Evolutionary conservation across 148 eudicot species (phyloP).

Genomic region (Beta vulgaris): DNA sequence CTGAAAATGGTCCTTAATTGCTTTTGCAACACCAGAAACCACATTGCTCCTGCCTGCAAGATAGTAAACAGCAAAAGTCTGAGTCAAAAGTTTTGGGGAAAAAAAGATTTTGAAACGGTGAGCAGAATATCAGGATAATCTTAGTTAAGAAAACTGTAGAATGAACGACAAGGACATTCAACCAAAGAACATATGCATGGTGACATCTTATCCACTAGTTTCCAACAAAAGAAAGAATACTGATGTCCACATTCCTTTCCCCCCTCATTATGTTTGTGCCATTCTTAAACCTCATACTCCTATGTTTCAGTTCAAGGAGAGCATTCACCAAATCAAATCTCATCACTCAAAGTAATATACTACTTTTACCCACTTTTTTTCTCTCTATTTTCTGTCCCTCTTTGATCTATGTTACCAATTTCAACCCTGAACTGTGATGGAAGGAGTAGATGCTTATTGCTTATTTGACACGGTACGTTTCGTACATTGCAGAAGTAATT

Average conservation of each 20-base stretch:
- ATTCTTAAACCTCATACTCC: neutral
- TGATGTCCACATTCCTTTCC: neutral
- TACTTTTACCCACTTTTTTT: too few species aligned
- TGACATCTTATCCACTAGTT: neutral
- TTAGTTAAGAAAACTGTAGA: neutral
- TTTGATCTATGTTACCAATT: too few species aligned
- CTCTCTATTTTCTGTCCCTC: too few species aligned
- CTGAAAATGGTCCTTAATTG: constrained; percentile 73
- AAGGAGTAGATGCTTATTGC: neutral
- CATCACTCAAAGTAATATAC: too few species aligned
- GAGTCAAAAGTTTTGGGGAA: neutral
- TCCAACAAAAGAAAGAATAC: neutral
- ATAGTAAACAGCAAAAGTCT: neutral
- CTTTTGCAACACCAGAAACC: constrained; percentile 71
- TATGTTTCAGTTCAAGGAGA: too few species aligned
- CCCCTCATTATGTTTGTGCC: neutral
- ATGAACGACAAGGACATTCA: neutral
- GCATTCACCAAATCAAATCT: too few species aligned
- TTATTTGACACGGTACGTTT: neutral
- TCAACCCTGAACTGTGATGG: too few species aligned
- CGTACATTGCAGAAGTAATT: neutral
- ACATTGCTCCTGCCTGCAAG: constrained; percentile 72
- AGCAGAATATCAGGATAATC: neutral
- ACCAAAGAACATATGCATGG: neutral
- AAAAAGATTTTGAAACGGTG: neutral